Conservation (phyloP, 768 basidiomycete species). For the Cystofilobasidium bisporidii region DNA sequence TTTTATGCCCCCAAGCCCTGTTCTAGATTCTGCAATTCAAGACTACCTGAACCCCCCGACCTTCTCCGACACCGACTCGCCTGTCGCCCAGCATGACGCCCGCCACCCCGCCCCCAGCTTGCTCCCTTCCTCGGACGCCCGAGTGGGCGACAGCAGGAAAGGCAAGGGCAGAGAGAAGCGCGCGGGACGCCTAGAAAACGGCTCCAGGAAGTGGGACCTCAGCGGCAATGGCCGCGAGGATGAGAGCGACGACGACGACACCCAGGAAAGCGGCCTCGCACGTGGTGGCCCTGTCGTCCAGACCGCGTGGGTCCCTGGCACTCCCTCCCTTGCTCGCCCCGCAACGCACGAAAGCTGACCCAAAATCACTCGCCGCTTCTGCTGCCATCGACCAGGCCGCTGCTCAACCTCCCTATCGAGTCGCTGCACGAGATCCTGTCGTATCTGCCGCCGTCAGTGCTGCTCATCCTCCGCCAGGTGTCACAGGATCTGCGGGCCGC, state of each 20-base stretch:
- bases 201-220: neutral
- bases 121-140: neutral
- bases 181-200: neutral
- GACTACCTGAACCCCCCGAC: neutral
- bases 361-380: neutral
- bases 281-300: neutral
- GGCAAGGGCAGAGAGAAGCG: neutral
- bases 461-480: conserved; percentile 12
- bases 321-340: neutral
- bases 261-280: neutral
- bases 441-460: conserved; percentile 20
- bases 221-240: neutral
- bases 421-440: conserved; percentile 18
- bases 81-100: neutral
- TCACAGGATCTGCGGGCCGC: conserved; percentile 11
- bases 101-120: neutral
- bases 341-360: neutral
- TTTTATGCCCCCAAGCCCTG: conserved; percentile 2
- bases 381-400: neutral
- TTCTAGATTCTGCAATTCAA: neutral
- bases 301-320: neutral
- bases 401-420: conserved; percentile 18
- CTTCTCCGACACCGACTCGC: neutral
- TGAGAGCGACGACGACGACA: neutral
- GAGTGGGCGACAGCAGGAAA: neutral